Evolutionary conservation across 139 green algal species (phyloP).

Genomic region (Eudorina sp.): DNA sequence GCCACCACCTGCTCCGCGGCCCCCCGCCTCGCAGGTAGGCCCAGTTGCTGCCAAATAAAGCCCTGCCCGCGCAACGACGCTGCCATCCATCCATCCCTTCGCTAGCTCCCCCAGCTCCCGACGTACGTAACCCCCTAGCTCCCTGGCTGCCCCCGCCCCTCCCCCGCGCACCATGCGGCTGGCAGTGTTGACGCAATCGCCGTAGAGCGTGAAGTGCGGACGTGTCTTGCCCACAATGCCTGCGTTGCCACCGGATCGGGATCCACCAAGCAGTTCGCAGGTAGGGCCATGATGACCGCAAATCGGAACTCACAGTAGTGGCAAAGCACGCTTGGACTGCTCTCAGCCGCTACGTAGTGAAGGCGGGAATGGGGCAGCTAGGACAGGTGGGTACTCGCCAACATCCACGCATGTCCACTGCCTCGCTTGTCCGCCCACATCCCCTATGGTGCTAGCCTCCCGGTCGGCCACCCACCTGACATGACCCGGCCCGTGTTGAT

Average conservation of each 20-base stretch:
- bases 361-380: no score
- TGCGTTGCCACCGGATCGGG: no score
- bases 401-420: no score
- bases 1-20: background rate
- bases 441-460: no score
- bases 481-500: constrained; percentile 48
- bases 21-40: background rate
- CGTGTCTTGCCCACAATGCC: background rate
- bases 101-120: background rate
- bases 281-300: no score
- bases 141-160: background rate
- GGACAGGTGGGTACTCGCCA: no score
- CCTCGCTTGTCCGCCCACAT: no score
- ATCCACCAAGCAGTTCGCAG: no score
- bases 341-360: no score
- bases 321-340: no score
- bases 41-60: background rate
- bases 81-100: background rate
- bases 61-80: background rate
- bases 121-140: background rate
- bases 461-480: no score
- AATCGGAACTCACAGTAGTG: no score
- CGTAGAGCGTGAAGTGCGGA: background rate
- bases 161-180: background rate
- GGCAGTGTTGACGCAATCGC: constrained; percentile 11